Evolutionary conservation across 176 grass and related monocot genomes (phyloP).

Genomic region (Carex cristatella): DNA sequence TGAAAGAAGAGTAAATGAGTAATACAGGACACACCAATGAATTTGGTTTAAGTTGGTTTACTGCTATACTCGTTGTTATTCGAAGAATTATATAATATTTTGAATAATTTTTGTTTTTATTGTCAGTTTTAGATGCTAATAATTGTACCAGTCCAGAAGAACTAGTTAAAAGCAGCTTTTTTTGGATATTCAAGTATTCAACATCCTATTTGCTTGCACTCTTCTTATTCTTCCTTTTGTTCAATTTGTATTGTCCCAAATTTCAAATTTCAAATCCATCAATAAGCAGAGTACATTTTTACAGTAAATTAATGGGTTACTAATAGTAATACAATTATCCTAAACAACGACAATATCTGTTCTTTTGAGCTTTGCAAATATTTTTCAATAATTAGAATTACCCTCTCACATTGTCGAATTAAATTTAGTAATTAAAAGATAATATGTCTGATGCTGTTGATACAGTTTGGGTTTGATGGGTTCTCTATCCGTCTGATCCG

Average conservation of each 20-base stretch:
- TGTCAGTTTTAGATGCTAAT: not conserved
- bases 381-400: not conserved
- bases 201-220: not conserved
- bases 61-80: not conserved
- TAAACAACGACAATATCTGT: not conserved
- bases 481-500: no score
- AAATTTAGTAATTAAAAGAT: not conserved
- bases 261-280: not conserved
- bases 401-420: not conserved
- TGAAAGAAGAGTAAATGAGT: conserved; percentile 7
- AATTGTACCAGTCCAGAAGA: not conserved
- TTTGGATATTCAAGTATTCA: not conserved
- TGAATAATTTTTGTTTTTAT: not conserved
- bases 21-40: not conserved
- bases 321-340: not conserved
- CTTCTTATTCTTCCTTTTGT: not conserved
- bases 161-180: not conserved
- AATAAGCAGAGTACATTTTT: not conserved
- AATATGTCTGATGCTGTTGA: no score
- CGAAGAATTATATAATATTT: not conserved
- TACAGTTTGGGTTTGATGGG: no score
- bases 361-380: not conserved
- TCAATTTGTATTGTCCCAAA: not conserved
- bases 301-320: not conserved
- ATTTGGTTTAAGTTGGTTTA: not conserved